Conservation (phyloP, 208 protist species). For the Phytomonas sp. region DNA sequence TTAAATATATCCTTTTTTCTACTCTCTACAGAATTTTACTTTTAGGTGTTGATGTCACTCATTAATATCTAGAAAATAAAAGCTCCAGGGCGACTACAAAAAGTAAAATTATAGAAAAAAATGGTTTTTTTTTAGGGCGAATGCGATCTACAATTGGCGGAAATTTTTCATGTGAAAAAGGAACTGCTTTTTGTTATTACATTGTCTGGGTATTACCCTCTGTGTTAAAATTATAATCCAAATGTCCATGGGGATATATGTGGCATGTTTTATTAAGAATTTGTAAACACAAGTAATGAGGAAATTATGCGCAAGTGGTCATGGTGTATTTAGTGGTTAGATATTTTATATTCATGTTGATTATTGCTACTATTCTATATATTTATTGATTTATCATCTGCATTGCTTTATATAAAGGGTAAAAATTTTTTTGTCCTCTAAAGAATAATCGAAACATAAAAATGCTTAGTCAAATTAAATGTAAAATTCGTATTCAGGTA, state of each 20-base stretch:
- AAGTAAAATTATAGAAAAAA: not conserved
- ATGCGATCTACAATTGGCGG: not conserved
- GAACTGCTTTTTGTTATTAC: not conserved
- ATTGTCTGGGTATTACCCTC: not conserved
- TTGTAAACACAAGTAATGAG: not conserved
- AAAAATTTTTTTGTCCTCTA: not conserved
- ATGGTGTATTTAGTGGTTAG: not conserved
- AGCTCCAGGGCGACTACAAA: not conserved
- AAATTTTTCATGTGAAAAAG: not conserved
- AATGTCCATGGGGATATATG: not conserved
- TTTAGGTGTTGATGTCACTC: not conserved
- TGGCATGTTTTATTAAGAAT: not conserved
- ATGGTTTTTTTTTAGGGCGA: not conserved
- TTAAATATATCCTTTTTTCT: not conserved
- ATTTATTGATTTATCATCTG: not conserved
- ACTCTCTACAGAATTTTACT: not conserved
- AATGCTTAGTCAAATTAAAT: not conserved
- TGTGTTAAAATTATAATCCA: not conserved
- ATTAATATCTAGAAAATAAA: not conserved
- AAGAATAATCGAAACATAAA: not conserved
- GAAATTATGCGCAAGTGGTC: not conserved
- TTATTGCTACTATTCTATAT: not conserved
- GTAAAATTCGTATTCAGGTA: not conserved
- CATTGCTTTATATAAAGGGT: not conserved
- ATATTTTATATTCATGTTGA: not conserved